Percentiles rank a stretch among this genome's conserved stretches.
These are phyloP conservation scores for Prinsepia uniflora DNA, from an alignment of 306 rosid genomes.

Conservation along the genomic window DNA sequence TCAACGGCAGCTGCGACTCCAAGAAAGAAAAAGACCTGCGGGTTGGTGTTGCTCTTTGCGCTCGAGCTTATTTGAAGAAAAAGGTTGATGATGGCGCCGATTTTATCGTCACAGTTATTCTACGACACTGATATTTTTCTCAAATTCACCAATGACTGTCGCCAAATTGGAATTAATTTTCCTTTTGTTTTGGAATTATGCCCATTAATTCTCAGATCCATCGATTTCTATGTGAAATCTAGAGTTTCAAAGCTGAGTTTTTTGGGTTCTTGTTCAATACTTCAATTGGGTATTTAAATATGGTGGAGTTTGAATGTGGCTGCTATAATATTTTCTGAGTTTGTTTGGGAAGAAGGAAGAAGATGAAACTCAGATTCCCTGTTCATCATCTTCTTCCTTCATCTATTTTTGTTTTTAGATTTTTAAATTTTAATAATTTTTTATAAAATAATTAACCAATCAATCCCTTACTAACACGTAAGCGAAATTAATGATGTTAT, in stretches of 20 bases:
- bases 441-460: too few relatives aligned
- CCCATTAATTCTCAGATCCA: slow-evolving; percentile 86
- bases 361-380: too few relatives aligned
- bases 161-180: slow-evolving; percentile 87
- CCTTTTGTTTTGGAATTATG: slow-evolving; percentile 98
- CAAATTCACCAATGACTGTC: slow-evolving; percentile 92
- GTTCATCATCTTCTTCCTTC: too few relatives aligned
- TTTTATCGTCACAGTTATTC: slow-evolving; percentile 82
- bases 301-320: slow-evolving; percentile 10
- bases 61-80: slow-evolving; percentile 76
- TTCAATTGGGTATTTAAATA: slow-evolving; percentile 22
- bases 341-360: neutral
- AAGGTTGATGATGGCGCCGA: slow-evolving; percentile 98
- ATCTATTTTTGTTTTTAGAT: too few relatives aligned
- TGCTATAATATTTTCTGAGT: neutral
- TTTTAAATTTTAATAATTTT: too few relatives aligned
- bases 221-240: slow-evolving; percentile 20
- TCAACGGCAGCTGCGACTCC: slow-evolving; percentile 85
- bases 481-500: too few relatives aligned
- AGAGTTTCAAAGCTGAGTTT: neutral
- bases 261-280: slow-evolving; percentile 10
- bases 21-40: slow-evolving; percentile 57
- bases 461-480: too few relatives aligned
- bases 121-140: slow-evolving; percentile 88
- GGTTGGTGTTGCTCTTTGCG: slow-evolving; percentile 72